These are phyloP conservation scores for Botrytis fragariae DNA, from an alignment of 2,329 filamentous ascomycete species.

Conservation along the genomic window DNA sequence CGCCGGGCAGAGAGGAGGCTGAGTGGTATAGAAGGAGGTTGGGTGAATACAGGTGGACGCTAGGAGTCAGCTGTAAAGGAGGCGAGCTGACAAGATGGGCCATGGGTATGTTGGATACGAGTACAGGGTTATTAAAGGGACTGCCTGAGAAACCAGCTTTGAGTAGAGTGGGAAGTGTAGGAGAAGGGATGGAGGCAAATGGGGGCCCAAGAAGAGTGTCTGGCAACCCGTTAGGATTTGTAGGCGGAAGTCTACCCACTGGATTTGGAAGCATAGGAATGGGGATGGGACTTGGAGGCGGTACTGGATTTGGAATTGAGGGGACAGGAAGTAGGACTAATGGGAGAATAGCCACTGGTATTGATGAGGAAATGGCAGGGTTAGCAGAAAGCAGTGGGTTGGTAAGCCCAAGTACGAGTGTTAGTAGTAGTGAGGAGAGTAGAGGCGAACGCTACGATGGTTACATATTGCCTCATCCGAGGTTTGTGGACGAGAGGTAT, in stretches of 20 bases:
- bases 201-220: neutral
- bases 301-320: slow-evolving; percentile 13
- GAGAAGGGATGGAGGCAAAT: slow-evolving; percentile 22
- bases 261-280: slow-evolving; percentile 1
- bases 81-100: slow-evolving; percentile 62
- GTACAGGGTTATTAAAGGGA: slow-evolving; percentile 64
- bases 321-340: neutral
- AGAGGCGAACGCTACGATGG: slow-evolving; percentile 23
- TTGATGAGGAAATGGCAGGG: slow-evolving; percentile 29
- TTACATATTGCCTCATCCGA: slow-evolving; percentile 19
- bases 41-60: slow-evolving; percentile 90
- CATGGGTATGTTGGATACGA: slow-evolving; percentile 75
- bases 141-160: slow-evolving; percentile 69
- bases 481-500: slow-evolving; percentile 14
- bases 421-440: slow-evolving; percentile 32
- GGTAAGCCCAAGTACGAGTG: slow-evolving; percentile 38
- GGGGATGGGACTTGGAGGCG: slow-evolving; percentile 1
- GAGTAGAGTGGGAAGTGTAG: slow-evolving; percentile 47
- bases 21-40: slow-evolving; percentile 87
- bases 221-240: slow-evolving; percentile 10
- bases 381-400: slow-evolving; percentile 34
- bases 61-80: slow-evolving; percentile 75
- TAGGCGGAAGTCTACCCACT: slow-evolving; percentile 3
- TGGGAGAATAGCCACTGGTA: slow-evolving; percentile 26
- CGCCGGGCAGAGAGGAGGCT: slow-evolving; percentile 81